Percentiles rank a stretch among this genome's conserved stretches.
Conservation (phyloP, 345 rosid species). For the Euphorbia tirucalli region DNA sequence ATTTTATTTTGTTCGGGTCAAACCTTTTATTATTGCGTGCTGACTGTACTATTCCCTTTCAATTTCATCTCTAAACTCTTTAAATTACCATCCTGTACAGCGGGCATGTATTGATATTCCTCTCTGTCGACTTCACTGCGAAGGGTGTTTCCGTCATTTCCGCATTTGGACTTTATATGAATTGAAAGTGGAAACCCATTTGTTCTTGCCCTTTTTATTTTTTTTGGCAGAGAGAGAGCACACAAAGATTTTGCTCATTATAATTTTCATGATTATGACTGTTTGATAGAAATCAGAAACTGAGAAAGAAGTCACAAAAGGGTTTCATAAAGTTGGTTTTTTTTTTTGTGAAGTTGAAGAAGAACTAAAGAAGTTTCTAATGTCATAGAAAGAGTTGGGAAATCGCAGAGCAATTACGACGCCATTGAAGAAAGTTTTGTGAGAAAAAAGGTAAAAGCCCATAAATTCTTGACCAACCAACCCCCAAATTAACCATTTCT, state of each 20-base stretch:
- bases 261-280: background rate
- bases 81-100: background rate
- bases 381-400: constrained; percentile 6
- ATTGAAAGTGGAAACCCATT: background rate
- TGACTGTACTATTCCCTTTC: constrained; percentile 22
- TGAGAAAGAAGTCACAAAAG: no score
- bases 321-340: background rate
- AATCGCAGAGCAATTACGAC: constrained; percentile 16
- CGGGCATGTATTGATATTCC: constrained; percentile 4
- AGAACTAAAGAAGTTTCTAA: background rate
- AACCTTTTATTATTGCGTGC: constrained; percentile 25
- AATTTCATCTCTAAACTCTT: background rate
- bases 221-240: no score
- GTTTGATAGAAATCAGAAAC: background rate
- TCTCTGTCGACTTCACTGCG: no score
- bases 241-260: background rate
- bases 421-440: constrained; percentile 25
- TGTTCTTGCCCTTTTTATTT: background rate
- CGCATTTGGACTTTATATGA: background rate
- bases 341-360: no score
- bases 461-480: constrained; percentile 21
- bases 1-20: constrained; percentile 7
- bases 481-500: background rate
- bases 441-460: constrained; percentile 16
- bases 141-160: constrained; percentile 25